These are phyloP conservation scores for Sugiyamaella floridensis DNA, from an alignment of 805 yeast genomes.

Conservation along the genomic window DNA sequence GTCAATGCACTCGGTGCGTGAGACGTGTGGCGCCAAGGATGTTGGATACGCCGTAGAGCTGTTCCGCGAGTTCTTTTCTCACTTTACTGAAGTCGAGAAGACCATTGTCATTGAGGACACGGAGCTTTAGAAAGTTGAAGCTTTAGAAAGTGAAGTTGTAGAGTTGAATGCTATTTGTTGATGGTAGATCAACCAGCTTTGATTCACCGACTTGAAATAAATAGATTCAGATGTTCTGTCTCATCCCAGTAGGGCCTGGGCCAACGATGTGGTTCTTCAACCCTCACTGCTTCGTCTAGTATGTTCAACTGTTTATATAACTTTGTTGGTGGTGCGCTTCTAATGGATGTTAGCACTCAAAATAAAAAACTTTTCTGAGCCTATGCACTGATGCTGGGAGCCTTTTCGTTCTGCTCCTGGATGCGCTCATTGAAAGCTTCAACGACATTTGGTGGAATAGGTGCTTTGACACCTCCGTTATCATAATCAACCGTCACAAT, in stretches of 20 bases:
- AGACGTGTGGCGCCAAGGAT: slow-evolving; percentile 79
- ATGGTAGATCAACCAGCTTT: background rate
- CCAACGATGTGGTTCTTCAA: too few species aligned
- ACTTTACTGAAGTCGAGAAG: slow-evolving; percentile 17
- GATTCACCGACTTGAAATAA: background rate
- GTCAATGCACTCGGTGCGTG: slow-evolving; percentile 91
- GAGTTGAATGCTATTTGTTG: background rate
- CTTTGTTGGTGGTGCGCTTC: too few species aligned
- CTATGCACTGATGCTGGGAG: background rate
- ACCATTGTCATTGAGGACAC: slow-evolving; percentile 16
- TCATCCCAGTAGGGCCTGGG: background rate
- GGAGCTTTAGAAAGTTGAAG: slow-evolving; percentile 2
- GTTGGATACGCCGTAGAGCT: slow-evolving; percentile 54
- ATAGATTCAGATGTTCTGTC: background rate
- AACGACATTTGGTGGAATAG: slow-evolving; percentile 23
- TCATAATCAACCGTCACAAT: slow-evolving; percentile 29
- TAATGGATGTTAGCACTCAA: too few species aligned
- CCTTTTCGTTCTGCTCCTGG: slow-evolving; percentile 2
- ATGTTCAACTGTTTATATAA: too few species aligned
- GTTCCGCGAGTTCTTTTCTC: slow-evolving; percentile 55
- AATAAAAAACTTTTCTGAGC: too few species aligned
- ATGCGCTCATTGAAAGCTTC: slow-evolving; percentile 16
- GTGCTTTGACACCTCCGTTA: slow-evolving; percentile 24
- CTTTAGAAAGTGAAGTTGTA: slow-evolving; percentile 1
- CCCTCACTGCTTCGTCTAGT: too few species aligned